phyloP scores from a whole-genome alignment of 345 rosid species.

The Hevea brasiliensis region DNA sequence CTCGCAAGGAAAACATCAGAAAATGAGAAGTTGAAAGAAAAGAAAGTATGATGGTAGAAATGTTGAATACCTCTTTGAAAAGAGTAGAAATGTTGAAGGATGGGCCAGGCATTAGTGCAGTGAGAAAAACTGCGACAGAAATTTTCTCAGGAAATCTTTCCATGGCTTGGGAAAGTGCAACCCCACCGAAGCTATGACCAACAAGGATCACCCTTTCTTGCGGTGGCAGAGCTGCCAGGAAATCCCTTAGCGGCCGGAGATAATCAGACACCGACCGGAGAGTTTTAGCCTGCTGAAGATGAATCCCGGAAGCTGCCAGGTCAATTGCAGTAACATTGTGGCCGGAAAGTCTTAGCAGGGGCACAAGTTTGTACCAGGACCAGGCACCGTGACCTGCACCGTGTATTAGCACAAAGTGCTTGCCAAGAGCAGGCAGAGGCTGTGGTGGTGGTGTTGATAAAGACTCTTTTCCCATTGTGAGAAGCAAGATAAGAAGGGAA shows the following conservation, averaged over 20 bases:
- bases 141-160: slow-evolving; percentile 34
- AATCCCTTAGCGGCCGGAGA: slow-evolving; percentile 30
- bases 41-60: too few species aligned
- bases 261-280: slow-evolving; percentile 31
- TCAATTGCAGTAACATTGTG: slow-evolving; percentile 34
- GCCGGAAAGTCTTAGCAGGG: slow-evolving; percentile 19
- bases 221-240: slow-evolving; percentile 21
- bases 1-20: not conserved
- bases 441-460: too few species aligned
- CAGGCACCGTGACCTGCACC: slow-evolving; percentile 47
- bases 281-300: slow-evolving; percentile 17
- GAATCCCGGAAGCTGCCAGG: slow-evolving; percentile 38
- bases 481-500: slow-evolving; percentile 11
- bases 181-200: slow-evolving; percentile 43
- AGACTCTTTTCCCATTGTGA: not conserved
- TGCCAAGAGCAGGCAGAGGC: not conserved
- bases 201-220: slow-evolving; percentile 37
- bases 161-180: slow-evolving; percentile 39
- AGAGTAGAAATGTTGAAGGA: slow-evolving; percentile 26
- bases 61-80: slow-evolving; percentile 28
- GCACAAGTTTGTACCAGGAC: slow-evolving; percentile 39
- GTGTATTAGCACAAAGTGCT: slow-evolving; percentile 39
- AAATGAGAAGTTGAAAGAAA: too few species aligned
- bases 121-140: slow-evolving; percentile 32
- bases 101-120: slow-evolving; percentile 44